A percentile compares a stretch with the other conserved stretches of the same genome.
Evolutionary conservation across 306 rosid species (phyloP).

Genomic region (Lotus japonicus): DNA sequence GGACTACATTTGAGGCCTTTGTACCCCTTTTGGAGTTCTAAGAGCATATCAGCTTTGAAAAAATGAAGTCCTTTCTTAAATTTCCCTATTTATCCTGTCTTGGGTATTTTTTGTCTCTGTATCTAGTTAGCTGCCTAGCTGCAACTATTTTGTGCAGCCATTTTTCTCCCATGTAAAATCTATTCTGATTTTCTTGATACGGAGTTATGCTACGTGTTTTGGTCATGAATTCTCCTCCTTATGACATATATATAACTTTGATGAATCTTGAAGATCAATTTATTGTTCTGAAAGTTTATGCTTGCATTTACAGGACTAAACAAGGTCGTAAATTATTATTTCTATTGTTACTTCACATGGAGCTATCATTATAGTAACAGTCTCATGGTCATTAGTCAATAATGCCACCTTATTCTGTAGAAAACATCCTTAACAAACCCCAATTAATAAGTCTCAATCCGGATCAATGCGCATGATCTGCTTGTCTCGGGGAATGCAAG

Average conservation of each 20-base stretch:
- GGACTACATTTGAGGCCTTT: constrained; percentile 15
- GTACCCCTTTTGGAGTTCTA: not conserved
- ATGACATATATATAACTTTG: not conserved
- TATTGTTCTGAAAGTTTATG: not conserved
- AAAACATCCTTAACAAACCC: not conserved
- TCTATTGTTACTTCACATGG: not conserved
- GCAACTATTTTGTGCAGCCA: not conserved
- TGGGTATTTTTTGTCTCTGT: not conserved
- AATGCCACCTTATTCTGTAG: not conserved
- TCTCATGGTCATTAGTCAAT: not conserved
- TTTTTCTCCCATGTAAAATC: too few species aligned
- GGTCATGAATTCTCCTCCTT: not conserved
- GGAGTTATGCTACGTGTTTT: not conserved
- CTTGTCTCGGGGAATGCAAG: not conserved
- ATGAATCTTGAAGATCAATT: not conserved
- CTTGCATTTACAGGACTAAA: too few species aligned
- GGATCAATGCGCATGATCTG: constrained; percentile 23
- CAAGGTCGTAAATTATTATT: too few species aligned
- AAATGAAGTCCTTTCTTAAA: constrained; percentile 4
- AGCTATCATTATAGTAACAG: not conserved
- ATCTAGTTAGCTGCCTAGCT: not conserved
- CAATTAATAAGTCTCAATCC: not conserved
- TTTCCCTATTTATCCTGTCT: not conserved
- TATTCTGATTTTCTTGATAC: not conserved
- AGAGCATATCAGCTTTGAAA: constrained; percentile 1